These are phyloP conservation scores for Hevea brasiliensis DNA, from an alignment of 345 rosid genomes.

Conservation along the genomic window DNA sequence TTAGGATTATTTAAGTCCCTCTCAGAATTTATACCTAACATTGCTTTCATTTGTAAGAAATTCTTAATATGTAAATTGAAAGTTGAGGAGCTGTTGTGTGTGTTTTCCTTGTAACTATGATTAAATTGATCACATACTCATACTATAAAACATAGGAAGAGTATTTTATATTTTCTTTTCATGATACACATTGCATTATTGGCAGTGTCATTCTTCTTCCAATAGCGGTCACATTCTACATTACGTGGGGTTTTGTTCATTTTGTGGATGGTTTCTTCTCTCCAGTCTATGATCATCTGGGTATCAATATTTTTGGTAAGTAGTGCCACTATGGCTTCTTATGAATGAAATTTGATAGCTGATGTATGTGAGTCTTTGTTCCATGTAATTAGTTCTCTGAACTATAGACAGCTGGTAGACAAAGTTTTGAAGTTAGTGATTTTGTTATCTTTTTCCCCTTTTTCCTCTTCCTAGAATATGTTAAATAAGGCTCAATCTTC, in stretches of 20 bases:
- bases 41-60: neutral
- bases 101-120: neutral
- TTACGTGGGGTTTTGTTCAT: constrained; percentile 76
- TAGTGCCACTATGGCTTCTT: neutral
- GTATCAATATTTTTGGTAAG: constrained; percentile 64
- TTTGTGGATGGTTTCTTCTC: constrained; percentile 75
- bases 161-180: neutral
- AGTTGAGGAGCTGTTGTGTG: neutral
- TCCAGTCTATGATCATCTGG: constrained; percentile 66
- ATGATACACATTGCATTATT: neutral
- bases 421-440: neutral
- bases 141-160: neutral
- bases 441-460: neutral
- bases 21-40: neutral
- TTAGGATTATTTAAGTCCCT: neutral
- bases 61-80: neutral
- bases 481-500: neutral
- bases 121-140: neutral
- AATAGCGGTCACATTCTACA: constrained; percentile 66
- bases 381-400: neutral
- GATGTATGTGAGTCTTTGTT: neutral
- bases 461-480: neutral
- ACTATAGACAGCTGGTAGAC: neutral
- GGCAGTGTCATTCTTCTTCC: constrained; percentile 72
- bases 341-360: neutral